phyloP scores from a whole-genome alignment of 345 rosid species.

The Boechera divaricarpa region DNA sequence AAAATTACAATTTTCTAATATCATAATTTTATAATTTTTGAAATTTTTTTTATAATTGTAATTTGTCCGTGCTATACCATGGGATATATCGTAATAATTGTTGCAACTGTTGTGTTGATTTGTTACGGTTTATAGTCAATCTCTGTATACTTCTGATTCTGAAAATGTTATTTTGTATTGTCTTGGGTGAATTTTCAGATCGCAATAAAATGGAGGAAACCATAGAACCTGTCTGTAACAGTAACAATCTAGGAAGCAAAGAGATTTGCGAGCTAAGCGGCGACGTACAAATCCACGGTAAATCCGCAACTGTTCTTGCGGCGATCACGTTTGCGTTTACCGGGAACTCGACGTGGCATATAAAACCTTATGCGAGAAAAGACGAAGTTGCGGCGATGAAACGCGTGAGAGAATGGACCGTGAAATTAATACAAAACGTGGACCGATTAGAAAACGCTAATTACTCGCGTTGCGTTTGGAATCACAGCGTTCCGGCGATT shows the following conservation, averaged over 20 bases:
- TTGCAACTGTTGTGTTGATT: background rate
- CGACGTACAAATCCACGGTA: conserved; percentile 63
- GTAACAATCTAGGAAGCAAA: conserved; percentile 47
- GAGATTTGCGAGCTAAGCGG: conserved; percentile 66
- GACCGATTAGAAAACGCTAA: conserved; percentile 20
- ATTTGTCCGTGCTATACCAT: too few species aligned
- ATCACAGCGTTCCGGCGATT: conserved; percentile 58
- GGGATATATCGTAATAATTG: too few species aligned
- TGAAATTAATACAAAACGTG: conserved; percentile 43
- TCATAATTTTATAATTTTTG: too few species aligned
- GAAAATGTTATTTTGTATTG: background rate
- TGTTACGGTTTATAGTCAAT: conserved; percentile 1
- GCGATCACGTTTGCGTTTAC: conserved; percentile 36
- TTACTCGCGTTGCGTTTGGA: conserved; percentile 30
- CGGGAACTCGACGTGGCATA: conserved; percentile 51
- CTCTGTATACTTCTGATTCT: too few species aligned
- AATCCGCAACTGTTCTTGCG: conserved; percentile 50
- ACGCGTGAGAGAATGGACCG: conserved; percentile 61
- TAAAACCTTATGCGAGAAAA: conserved; percentile 79
- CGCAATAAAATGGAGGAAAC: conserved; percentile 21
- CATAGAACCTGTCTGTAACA: conserved; percentile 50
- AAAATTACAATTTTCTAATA: too few species aligned
- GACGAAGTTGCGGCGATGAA: conserved; percentile 60
- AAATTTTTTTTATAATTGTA: too few species aligned
- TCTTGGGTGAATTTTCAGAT: conserved; percentile 29